These are phyloP conservation scores for Pezicula radicicola DNA, from an alignment of 2,329 filamentous ascomycete species.

Conservation along the genomic window DNA sequence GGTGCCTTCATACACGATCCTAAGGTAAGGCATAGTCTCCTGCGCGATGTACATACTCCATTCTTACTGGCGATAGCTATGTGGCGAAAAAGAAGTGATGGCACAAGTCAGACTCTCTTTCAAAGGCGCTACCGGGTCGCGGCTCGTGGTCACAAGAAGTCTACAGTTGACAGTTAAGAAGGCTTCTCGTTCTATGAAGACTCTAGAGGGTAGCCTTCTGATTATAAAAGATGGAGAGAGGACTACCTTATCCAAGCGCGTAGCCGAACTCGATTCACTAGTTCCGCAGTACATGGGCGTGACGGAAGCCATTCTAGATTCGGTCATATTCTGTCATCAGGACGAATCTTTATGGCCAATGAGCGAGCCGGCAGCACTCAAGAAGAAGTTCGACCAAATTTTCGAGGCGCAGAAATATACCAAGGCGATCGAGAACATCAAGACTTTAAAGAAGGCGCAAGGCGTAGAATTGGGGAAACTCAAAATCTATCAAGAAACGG, in stretches of 20 bases:
- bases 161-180: conserved; percentile 88
- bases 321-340: conserved; percentile 98
- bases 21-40: conserved; percentile 50
- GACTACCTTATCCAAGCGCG: conserved; percentile 73
- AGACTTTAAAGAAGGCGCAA: conserved; percentile 78
- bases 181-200: conserved; percentile 70
- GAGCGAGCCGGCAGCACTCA: conserved; percentile 80
- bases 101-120: conserved; percentile 93
- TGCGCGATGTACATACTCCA: conserved; percentile 4
- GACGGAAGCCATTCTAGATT: conserved; percentile 83
- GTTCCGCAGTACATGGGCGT: conserved; percentile 87
- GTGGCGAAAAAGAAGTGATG: conserved; percentile 81
- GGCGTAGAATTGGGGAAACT: conserved; percentile 70
- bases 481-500: conserved; percentile 72
- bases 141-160: conserved; percentile 80
- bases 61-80: conserved; percentile 47
- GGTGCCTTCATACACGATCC: conserved; percentile 97
- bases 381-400: conserved; percentile 95
- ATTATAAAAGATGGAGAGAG: conserved; percentile 79
- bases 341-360: conserved; percentile 97
- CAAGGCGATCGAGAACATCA: conserved; percentile 95
- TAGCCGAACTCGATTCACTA: conserved; percentile 77
- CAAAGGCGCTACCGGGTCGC: conserved; percentile 70
- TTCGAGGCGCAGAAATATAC: conserved; percentile 97
- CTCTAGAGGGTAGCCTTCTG: conserved; percentile 75